Evolutionary conservation across 768 basidiomycete species (phyloP).

Genomic region (Boletus subcaerulescens): DNA sequence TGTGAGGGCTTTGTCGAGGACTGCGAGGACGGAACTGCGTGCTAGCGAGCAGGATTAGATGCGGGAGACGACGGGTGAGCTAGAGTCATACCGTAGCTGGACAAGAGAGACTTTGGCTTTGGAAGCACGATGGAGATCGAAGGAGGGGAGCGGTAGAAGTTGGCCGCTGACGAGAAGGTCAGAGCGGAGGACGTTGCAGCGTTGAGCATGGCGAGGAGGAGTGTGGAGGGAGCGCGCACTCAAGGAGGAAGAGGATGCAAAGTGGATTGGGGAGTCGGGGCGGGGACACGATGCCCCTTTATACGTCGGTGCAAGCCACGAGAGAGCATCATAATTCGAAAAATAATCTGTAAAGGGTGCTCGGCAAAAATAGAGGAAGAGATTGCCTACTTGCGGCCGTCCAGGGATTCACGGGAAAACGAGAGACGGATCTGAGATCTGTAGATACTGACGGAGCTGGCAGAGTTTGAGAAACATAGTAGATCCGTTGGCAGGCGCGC

Average conservation of each 20-base stretch:
- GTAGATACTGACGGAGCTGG: slow-evolving; percentile 23
- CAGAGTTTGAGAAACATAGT: slow-evolving; percentile 30
- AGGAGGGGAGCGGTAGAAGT: slow-evolving; percentile 33
- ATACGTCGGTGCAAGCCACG: slow-evolving; percentile 30
- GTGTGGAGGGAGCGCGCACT: background rate
- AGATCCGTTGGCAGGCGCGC: slow-evolving; percentile 23
- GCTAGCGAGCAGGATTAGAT: slow-evolving; percentile 36
- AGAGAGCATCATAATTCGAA: slow-evolving; percentile 22
- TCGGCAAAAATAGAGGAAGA: slow-evolving; percentile 34
- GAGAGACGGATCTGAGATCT: slow-evolving; percentile 31
- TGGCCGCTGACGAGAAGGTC: slow-evolving; percentile 30
- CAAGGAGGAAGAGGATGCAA: slow-evolving; percentile 3
- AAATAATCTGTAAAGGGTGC: slow-evolving; percentile 25
- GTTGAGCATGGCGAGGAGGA: slow-evolving; percentile 26
- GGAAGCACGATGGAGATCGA: slow-evolving; percentile 31
- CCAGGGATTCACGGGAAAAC: slow-evolving; percentile 35
- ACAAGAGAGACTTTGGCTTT: slow-evolving; percentile 28
- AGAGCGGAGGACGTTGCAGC: slow-evolving; percentile 30
- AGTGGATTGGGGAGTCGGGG: slow-evolving; percentile 11
- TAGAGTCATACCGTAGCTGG: slow-evolving; percentile 24
- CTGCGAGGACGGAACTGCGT: slow-evolving; percentile 56
- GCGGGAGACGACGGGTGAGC: background rate
- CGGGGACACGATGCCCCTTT: slow-evolving; percentile 24
- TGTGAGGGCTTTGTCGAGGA: slow-evolving; percentile 56
- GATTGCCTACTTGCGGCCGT: slow-evolving; percentile 32